Base-by-base conservation (phyloP, 202 grass and related monocot genomes). In the Digitaria exilis region DNA sequence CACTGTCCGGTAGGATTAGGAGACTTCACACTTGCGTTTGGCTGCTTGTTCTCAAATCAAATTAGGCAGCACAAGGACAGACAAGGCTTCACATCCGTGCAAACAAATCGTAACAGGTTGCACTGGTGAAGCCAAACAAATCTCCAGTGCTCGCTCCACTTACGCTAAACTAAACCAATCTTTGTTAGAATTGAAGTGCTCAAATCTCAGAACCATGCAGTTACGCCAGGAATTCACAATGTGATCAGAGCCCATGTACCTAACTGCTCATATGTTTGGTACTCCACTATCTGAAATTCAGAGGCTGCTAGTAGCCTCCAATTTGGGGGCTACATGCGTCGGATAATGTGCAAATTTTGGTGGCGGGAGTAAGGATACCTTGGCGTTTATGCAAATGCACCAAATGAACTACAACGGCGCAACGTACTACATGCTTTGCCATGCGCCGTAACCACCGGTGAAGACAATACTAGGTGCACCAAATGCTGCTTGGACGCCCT, bases 1-100 rank as follows among this genome's bases (percentile, higher is more conserved):
- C 63, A 39, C 25, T 71, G 68, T 71, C 68, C 69, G 44, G 69
- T 31, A 50, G 69, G 69, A 72, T 4, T 72, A 31, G 69, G 69
- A 72, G 25, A 29, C 69, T 45, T 72, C 45, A 48, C 69, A 50
- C 69, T 71, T 46, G 68, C 68, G 30, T 26, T 49, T 2, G 43
- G 28, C 60, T 18, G 60, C 28, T 15, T 18, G 68, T 30, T 49
- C 44, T 71, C 44, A 31, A 30, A 26, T 51, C 69, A 72, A 51
- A 72, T 21, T 72, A 3, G 2, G 44, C 25, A 49, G 24, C 69
- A 71, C 25, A 28, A 25, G 22, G 12, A 5, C 9, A 37, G 19
- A 18, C 1, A 55, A n/a, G 31, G 31, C 9, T 32, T 66, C 32
- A 66, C 18, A 18, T 3, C 37, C 4, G 37, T 12, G 19, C 35